Evolutionary conservation across 129 eudicot species (phyloP).

Genomic region (Flaveria sonorensis): DNA sequence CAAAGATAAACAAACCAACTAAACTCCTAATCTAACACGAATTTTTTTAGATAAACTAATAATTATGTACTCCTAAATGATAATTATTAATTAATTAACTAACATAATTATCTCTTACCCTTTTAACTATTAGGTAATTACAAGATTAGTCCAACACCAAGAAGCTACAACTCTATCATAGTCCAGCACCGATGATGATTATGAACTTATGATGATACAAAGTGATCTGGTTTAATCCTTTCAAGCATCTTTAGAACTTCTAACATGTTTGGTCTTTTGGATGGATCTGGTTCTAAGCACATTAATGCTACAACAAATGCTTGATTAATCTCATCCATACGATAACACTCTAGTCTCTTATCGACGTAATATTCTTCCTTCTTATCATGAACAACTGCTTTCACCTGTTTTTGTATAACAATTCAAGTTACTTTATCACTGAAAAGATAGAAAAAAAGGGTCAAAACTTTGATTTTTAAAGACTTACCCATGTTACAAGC

Average conservation of each 20-base stretch:
- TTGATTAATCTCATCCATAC: conserved; percentile 50
- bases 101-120: no score
- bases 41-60: no score
- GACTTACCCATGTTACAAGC: conserved; percentile 83
- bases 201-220: conserved; percentile 28
- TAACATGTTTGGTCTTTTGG: conserved; percentile 79
- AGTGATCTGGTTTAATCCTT: conserved; percentile 43
- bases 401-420: conserved; percentile 56
- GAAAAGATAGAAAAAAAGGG: conserved; percentile 10
- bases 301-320: conserved; percentile 64
- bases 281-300: conserved; percentile 84
- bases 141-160: neutral
- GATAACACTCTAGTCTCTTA: conserved; percentile 48
- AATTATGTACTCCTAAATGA: no score
- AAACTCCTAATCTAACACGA: no score
- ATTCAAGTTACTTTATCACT: neutral
- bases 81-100: no score
- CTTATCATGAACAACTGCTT: conserved; percentile 70
- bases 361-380: conserved; percentile 83
- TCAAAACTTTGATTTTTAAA: conserved; percentile 26
- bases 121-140: no score
- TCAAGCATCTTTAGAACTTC: conserved; percentile 87
- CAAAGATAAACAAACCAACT: no score
- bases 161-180: conserved; percentile 70
- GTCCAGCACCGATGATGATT: conserved; percentile 25